Percentiles rank a stretch among this genome's conserved stretches.
phyloP scores from a whole-genome alignment of 495 filamentous ascomycete species.

The Hyphodiscus hymeniophilus region DNA sequence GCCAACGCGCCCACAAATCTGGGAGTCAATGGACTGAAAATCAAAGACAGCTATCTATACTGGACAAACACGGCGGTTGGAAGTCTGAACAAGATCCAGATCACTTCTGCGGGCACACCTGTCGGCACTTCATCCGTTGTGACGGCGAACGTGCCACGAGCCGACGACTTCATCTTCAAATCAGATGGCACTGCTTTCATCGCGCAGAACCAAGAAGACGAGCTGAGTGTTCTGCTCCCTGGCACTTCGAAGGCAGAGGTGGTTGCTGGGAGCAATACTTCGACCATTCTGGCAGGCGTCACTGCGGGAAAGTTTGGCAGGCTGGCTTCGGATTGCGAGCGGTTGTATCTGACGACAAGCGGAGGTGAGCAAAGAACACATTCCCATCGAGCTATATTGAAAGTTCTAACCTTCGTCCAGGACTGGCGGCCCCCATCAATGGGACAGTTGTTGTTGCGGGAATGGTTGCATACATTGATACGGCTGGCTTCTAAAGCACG shows the following conservation, averaged over 20 bases:
- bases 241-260: not conserved
- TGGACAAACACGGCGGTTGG: conserved; percentile 26
- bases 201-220: not conserved
- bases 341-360: conserved; percentile 4
- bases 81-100: not conserved
- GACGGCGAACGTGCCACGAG: not conserved
- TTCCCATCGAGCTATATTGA: not conserved
- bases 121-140: not conserved
- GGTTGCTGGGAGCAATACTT: not conserved
- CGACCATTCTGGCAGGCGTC: conserved; percentile 2
- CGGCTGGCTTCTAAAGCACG: not conserved
- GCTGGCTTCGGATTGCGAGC: not conserved
- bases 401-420: not conserved
- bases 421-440: conserved; percentile 14
- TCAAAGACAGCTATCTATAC: conserved; percentile 29
- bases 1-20: conserved; percentile 13
- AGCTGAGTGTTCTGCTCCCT: not conserved
- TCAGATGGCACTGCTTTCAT: conserved; percentile 4
- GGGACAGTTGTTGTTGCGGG: conserved; percentile 22
- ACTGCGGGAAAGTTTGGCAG: conserved; percentile 6
- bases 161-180: conserved; percentile 2
- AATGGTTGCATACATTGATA: conserved; percentile 20
- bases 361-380: conserved; percentile 1
- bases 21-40: conserved; percentile 33
- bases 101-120: not conserved